phyloP scores from a whole-genome alignment of 495 filamentous ascomycete species.

The Neohortaea acidophila region DNA sequence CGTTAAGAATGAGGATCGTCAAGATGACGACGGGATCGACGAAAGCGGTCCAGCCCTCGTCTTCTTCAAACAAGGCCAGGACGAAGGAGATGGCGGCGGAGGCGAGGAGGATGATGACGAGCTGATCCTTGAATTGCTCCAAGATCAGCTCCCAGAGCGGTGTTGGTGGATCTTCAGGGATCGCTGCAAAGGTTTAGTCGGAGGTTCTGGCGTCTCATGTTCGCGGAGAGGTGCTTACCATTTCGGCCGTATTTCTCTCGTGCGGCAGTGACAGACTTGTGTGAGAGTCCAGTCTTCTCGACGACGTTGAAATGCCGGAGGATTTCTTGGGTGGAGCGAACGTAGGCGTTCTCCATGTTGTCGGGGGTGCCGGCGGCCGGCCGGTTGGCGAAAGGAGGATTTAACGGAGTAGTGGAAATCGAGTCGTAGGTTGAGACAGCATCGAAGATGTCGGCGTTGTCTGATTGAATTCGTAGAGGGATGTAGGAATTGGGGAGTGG shows the following conservation, averaged over 20 bases:
- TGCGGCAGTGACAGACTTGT: conserved; percentile 1
- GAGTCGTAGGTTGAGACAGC: no score
- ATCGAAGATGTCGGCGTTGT: no score
- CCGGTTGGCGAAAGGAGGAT: no score
- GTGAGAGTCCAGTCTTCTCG: conserved; percentile 16
- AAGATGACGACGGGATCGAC: conserved; percentile 95
- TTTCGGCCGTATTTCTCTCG: conserved; percentile 19
- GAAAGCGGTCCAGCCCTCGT: conserved; percentile 92
- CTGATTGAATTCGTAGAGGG: no score
- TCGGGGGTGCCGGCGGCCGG: no score
- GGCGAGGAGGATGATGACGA: conserved; percentile 86
- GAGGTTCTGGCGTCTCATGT: conserved; percentile 16
- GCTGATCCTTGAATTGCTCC: conserved; percentile 98
- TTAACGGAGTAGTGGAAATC: no score
- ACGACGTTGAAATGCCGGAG: conserved; percentile 18
- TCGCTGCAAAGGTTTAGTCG: conserved; percentile 37
- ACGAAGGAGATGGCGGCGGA: conserved; percentile 92
- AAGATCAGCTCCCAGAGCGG: conserved; percentile 91
- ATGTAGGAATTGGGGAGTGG: no score
- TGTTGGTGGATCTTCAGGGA: conserved; percentile 93
- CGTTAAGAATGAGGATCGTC: conserved; percentile 92
- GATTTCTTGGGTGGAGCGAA: conserved; percentile 14
- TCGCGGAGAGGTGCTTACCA: conserved; percentile 13
- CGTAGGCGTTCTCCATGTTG: conserved; percentile 20
- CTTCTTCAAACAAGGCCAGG: conserved; percentile 83